Evolutionary conservation across 768 basidiomycete genomes (phyloP), one percentile per base, ranked within the genome.

Genomic region (Ramaria sp.): DNA sequence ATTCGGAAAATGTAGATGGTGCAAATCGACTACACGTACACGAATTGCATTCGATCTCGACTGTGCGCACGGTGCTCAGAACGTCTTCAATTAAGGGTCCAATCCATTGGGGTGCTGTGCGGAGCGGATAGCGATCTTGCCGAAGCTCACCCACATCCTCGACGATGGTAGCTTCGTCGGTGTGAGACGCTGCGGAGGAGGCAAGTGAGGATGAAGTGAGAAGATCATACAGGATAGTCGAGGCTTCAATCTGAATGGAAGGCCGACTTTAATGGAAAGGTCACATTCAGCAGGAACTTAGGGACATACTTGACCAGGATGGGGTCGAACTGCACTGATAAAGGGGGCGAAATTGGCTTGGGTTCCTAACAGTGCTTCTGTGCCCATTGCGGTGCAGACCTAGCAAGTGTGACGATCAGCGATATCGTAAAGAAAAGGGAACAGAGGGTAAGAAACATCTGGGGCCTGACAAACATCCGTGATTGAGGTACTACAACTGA

Each of bases 11-110:
- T 5, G 34, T 51, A 16, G 32, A 22, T 2, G 15, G 18, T 10
- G 45, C 27, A 45, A 24, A 37, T 38, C 45, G 8, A 8, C 7
- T 9, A 34, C 25, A 70, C 82, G 58, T 66, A 86, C 84, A 91
- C 28, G 86, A 86, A 65, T 92, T 92, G 69, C 85, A 81, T 65
- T 93, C 90, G 32, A 76, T 73, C 3, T 80, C 79, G 36, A 93
- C 71, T 3, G 80, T 78, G 32, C 76, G 75, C 51, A 80, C 67
- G 2, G 90, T 76, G 12, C 75, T 69, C 3, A 88, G 70, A 47
- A 93, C 73, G 60, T 90, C 88, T 65, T 90, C 87, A 25, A 91
- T 72, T 62, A 89, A 86, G 10, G 90, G 90, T 10, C 90, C 90
- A 45, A 93, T 70, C 71, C 87, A 93, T 66, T 93, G 89, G 3